Evolutionary conservation across 129 eudicot species (phyloP).

Genomic region (Artemisia tridentata): DNA sequence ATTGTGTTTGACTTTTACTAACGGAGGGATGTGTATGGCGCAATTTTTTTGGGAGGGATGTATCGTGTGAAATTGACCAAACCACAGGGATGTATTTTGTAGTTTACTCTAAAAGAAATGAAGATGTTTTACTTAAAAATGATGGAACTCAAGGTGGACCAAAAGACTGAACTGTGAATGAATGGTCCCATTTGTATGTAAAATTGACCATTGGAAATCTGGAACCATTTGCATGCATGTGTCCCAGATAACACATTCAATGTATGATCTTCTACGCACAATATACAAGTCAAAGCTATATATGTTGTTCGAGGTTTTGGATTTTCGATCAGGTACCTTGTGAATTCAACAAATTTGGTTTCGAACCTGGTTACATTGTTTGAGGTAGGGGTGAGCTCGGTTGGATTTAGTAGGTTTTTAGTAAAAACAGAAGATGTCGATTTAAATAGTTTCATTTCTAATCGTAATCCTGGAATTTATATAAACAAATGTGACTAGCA

Average conservation of each 20-base stretch:
- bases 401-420: neutral
- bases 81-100: no score
- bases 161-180: neutral
- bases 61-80: no score
- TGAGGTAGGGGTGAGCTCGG: neutral
- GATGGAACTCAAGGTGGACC: slow-evolving; percentile 23
- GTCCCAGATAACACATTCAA: neutral
- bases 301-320: neutral
- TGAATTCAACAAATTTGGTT: neutral
- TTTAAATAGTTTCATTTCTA: no score
- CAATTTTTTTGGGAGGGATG: no score
- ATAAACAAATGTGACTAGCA: no score
- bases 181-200: slow-evolving; percentile 26
- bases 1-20: no score
- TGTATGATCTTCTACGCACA: neutral
- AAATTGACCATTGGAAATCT: slow-evolving; percentile 19
- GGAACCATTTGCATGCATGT: slow-evolving; percentile 31
- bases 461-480: no score
- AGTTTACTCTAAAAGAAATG: no score
- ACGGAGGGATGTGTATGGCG: no score
- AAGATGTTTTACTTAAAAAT: neutral
- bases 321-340: neutral
- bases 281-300: neutral
- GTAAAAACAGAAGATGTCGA: no score
- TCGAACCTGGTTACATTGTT: neutral